phyloP scores from a whole-genome alignment of 2,329 filamentous ascomycete genomes.

The Aspergillus spinulosporus region DNA sequence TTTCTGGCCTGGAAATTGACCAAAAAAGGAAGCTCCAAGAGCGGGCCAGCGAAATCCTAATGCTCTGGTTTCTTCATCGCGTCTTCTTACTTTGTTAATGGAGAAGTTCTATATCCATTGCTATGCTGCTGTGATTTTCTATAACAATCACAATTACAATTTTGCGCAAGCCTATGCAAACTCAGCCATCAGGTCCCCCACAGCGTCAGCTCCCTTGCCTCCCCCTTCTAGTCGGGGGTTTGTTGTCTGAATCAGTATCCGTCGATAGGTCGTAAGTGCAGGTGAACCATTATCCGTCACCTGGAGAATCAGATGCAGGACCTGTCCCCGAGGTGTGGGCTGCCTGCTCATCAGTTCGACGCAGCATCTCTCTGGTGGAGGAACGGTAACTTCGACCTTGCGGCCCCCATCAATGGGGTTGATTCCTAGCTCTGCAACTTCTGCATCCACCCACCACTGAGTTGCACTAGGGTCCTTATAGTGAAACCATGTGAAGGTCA shows the following conservation, averaged over 20 bases:
- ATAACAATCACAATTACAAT: not conserved
- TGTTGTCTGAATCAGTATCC: constrained; percentile 26
- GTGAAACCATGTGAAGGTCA: constrained; percentile 28
- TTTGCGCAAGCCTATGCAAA: constrained; percentile 1
- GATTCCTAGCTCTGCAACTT: constrained; percentile 20
- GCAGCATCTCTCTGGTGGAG: constrained; percentile 22
- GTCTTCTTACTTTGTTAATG: too few species aligned
- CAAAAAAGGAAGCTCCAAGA: too few species aligned
- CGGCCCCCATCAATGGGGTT: constrained; percentile 15
- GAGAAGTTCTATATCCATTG: too few species aligned
- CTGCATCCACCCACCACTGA: constrained; percentile 19
- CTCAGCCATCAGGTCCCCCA: constrained; percentile 11
- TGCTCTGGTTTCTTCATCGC: too few species aligned
- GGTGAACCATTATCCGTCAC: constrained; percentile 24
- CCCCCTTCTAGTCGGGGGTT: constrained; percentile 15
- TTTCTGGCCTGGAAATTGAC: too few species aligned
- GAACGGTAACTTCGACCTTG: constrained; percentile 21
- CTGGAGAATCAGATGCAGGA: constrained; percentile 26
- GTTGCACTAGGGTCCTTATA: constrained; percentile 23
- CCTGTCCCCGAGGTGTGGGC: constrained; percentile 12
- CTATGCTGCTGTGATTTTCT: not conserved
- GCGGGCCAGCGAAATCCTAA: too few species aligned
- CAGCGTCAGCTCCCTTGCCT: constrained; percentile 9
- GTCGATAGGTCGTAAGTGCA: constrained; percentile 25
- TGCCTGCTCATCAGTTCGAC: constrained; percentile 17